Conservation (phyloP, 2,329 filamentous ascomycete genomes). For the Lachnum nothofagi region DNA sequence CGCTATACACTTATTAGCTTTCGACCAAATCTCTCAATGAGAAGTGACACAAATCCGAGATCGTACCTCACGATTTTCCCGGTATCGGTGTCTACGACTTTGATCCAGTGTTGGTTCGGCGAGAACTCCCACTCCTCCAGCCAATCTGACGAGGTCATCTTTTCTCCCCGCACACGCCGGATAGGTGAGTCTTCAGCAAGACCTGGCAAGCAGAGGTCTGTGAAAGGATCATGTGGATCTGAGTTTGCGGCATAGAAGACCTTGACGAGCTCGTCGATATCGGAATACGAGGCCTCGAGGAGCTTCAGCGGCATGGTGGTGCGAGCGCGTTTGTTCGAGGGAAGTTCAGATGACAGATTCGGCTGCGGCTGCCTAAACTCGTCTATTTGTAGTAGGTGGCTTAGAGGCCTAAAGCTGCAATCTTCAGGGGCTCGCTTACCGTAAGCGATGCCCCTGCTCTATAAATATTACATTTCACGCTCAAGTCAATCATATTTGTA, state of each 20-base stretch:
- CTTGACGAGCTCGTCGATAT: neutral
- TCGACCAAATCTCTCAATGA: neutral
- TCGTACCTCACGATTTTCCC: neutral
- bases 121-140: neutral
- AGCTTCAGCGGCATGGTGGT: constrained; percentile 2
- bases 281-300: neutral
- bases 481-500: no score
- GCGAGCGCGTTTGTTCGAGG: no score
- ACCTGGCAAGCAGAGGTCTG: neutral
- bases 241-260: neutral
- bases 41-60: neutral
- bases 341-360: no score
- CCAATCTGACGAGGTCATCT: neutral
- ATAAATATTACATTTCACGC: no score
- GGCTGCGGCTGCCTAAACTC: no score
- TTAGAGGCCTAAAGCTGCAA: no score
- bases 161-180: neutral
- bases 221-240: neutral
- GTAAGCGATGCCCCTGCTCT: no score
- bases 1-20: neutral
- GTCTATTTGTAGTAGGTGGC: no score
- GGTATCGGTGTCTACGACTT: neutral
- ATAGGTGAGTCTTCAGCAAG: neutral
- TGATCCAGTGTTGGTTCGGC: neutral
- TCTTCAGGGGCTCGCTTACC: no score